These are phyloP conservation scores for Candida insectorum DNA, from an alignment of 805 yeast species.

Conservation along the genomic window DNA sequence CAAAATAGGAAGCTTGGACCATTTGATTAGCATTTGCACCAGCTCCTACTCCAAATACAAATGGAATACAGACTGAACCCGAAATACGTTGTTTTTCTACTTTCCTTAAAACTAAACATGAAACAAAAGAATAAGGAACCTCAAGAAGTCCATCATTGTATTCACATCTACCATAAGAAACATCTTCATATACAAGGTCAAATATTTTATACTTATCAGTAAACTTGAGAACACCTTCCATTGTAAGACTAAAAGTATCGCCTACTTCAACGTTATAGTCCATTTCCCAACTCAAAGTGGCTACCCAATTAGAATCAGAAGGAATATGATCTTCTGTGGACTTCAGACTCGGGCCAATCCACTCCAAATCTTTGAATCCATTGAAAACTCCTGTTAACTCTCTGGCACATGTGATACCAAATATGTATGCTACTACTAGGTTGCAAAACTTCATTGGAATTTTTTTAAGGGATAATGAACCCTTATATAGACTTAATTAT, in stretches of 20 bases:
- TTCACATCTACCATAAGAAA: conserved; percentile 20
- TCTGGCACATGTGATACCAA: conserved; percentile 3
- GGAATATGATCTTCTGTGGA: conserved; percentile 1
- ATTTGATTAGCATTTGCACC: conserved; percentile 13
- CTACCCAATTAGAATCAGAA: conserved; percentile 14
- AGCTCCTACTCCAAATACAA: conserved; percentile 20
- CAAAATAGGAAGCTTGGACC: conserved; percentile 15
- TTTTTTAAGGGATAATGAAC: no score
- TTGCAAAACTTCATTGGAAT: no score
- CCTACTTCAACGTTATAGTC: conserved; percentile 16
- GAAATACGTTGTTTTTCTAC: conserved; percentile 10
- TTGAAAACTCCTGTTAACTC: conserved; percentile 10
- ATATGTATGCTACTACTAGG: no score
- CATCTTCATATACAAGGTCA: conserved; percentile 10
- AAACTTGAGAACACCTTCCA: conserved; percentile 26
- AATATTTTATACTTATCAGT: conserved; percentile 11
- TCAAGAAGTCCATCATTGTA: conserved; percentile 14
- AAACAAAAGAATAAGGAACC: conserved; percentile 14
- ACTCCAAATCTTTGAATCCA: conserved; percentile 4
- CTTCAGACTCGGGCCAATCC: conserved; percentile 1
- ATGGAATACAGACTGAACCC: conserved; percentile 19
- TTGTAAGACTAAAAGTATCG: conserved; percentile 22
- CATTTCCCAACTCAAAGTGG: conserved; percentile 19
- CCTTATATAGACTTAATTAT: no score
- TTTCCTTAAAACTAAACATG: conserved; percentile 15